Percentiles rank a stretch among this genome's conserved stretches.
Evolutionary conservation across 108 stramenopile species (phyloP).

Genomic region (Cylindrotheca closterium): DNA sequence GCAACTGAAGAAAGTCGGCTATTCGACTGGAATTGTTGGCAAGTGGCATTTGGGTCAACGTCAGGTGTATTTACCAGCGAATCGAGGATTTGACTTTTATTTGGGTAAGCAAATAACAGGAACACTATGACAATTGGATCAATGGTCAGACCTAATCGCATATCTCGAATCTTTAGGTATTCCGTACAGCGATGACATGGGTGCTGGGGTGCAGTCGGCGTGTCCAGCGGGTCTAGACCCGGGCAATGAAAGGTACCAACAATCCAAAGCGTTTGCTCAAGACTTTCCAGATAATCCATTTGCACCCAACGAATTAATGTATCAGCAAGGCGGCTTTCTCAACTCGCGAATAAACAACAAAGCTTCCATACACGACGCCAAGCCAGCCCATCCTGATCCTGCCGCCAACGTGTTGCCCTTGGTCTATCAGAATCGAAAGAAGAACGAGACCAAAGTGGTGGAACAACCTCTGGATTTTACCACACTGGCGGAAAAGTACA

Average conservation of each 20-base stretch:
- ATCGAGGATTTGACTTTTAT: slow-evolving; percentile 65
- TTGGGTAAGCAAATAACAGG: slow-evolving; percentile 33
- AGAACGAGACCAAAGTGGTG: slow-evolving; percentile 34
- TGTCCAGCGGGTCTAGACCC: slow-evolving; percentile 5
- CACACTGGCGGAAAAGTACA: slow-evolving; percentile 43
- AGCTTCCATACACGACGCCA: background rate
- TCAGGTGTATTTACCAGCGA: slow-evolving; percentile 47
- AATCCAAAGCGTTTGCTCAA: background rate
- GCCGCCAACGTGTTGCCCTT: slow-evolving; percentile 28
- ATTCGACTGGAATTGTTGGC: slow-evolving; percentile 61
- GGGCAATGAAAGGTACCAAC: background rate
- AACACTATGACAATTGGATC: background rate
- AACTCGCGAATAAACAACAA: background rate
- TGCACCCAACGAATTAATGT: slow-evolving; percentile 1
- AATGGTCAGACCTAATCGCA: background rate
- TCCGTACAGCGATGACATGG: slow-evolving; percentile 49
- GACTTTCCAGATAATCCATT: background rate
- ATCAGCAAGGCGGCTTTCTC: slow-evolving; percentile 8
- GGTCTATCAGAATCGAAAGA: slow-evolving; percentile 30
- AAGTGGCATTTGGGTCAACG: slow-evolving; percentile 76
- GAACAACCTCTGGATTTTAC: slow-evolving; percentile 59
- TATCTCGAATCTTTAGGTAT: slow-evolving; percentile 19
- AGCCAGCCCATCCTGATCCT: slow-evolving; percentile 4
- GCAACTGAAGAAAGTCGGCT: slow-evolving; percentile 41
- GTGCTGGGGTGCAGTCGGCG: slow-evolving; percentile 10